Evolutionary conservation across 2,329 filamentous ascomycete genomes (phyloP).

Genomic region (Epichloe amarillans): DNA sequence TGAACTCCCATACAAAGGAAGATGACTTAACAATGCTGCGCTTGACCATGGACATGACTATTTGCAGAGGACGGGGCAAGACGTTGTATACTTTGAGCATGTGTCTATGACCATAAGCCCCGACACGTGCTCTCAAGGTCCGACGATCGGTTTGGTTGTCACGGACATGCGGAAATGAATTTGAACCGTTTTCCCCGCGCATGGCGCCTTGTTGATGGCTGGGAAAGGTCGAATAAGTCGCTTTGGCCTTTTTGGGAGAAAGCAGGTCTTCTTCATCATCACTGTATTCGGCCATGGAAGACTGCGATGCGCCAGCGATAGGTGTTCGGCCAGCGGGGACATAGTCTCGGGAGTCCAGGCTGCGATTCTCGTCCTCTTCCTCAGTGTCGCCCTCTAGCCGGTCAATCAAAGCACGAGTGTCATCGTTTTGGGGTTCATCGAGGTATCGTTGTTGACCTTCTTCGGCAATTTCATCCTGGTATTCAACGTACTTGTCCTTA

Average conservation of each 20-base stretch:
- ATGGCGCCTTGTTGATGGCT: conserved; percentile 16
- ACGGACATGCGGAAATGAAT: conserved; percentile 47
- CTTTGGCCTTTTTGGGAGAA: conserved; percentile 19
- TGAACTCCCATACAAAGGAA: conserved; percentile 73
- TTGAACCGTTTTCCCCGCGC: conserved; percentile 33
- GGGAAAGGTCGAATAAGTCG: conserved; percentile 14
- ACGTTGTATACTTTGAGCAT: conserved; percentile 18
- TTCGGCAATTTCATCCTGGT: conserved; percentile 39
- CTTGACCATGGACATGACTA: conserved; percentile 16
- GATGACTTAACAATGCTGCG: conserved; percentile 33
- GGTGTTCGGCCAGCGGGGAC: conserved; percentile 44
- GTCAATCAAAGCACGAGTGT: conserved; percentile 30
- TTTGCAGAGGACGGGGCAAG: conserved; percentile 31
- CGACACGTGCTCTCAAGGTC: conserved; percentile 16
- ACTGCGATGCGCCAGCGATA: conserved; percentile 33
- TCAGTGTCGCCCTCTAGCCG: conserved; percentile 24
- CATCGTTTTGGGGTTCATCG: conserved; percentile 27
- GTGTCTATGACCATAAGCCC: conserved; percentile 12
- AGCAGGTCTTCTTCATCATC: conserved; percentile 29
- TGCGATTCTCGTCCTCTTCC: conserved; percentile 22
- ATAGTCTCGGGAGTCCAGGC: conserved; percentile 33
- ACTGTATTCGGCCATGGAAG: conserved; percentile 35
- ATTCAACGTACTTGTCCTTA: conserved; percentile 57
- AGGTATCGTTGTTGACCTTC: conserved; percentile 47
- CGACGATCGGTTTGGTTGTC: conserved; percentile 27